Evolutionary conservation across 495 filamentous ascomycete species (phyloP).

Genomic region (Hapsidospora chrysogenum): DNA sequence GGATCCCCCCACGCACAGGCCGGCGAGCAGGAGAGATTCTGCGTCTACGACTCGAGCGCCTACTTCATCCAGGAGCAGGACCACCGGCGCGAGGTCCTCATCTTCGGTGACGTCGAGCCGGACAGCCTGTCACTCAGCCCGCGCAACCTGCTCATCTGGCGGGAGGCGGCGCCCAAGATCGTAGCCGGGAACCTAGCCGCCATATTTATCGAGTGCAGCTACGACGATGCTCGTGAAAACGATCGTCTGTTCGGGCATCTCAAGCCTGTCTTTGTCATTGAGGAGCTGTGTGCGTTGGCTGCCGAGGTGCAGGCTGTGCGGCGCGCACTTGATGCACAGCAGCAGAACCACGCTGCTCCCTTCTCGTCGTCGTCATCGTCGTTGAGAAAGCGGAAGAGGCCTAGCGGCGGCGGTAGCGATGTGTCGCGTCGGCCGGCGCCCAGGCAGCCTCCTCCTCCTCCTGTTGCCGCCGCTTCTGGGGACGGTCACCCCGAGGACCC

Average conservation of each 20-base stretch:
- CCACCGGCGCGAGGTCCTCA: constrained; percentile 59
- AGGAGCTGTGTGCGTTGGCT: constrained; percentile 60
- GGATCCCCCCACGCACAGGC: constrained; percentile 2
- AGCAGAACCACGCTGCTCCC: background rate
- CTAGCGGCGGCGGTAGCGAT: constrained; percentile 10
- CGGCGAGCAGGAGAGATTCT: constrained; percentile 26
- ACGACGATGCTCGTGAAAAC: constrained; percentile 58
- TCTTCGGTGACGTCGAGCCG: constrained; percentile 93
- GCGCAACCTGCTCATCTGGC: constrained; percentile 68
- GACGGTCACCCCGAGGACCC: constrained; percentile 9
- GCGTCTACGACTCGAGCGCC: constrained; percentile 67
- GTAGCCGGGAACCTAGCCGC: constrained; percentile 47
- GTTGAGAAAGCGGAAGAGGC: constrained; percentile 4
- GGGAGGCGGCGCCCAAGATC: constrained; percentile 70
- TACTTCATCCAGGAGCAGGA: constrained; percentile 71
- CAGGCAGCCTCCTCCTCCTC: too few relatives aligned
- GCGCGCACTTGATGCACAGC: constrained; percentile 8
- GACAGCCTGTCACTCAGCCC: constrained; percentile 68
- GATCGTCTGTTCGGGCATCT: constrained; percentile 76
- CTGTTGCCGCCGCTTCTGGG: background rate
- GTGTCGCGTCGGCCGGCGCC: constrained; percentile 6
- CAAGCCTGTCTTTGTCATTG: constrained; percentile 59
- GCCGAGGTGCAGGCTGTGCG: constrained; percentile 36
- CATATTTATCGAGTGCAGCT: constrained; percentile 93
- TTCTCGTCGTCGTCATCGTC: too few relatives aligned